phyloP scores from a whole-genome alignment of 805 yeast genomes.

The Hanseniaspora meyeri region DNA sequence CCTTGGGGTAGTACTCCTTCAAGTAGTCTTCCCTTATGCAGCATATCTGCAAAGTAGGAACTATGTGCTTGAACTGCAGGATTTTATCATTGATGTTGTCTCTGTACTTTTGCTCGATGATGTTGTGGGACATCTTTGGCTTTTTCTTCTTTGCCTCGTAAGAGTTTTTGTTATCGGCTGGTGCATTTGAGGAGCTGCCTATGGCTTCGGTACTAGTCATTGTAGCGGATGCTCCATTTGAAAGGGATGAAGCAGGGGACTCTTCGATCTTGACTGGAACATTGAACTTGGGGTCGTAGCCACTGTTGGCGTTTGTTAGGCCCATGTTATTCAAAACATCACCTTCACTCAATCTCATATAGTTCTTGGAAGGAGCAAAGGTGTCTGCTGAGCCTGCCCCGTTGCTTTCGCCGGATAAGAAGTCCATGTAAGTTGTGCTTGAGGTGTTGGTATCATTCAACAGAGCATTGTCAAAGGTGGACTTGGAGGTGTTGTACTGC shows the following conservation, averaged over 20 bases:
- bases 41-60: conserved; percentile 46
- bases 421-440: background rate
- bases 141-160: conserved; percentile 27
- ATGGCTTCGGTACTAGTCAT: background rate
- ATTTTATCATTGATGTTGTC: conserved; percentile 61
- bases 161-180: background rate
- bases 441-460: background rate
- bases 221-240: background rate
- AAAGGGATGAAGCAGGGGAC: background rate
- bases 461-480: background rate
- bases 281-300: background rate
- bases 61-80: conserved; percentile 48
- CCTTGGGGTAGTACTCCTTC: background rate
- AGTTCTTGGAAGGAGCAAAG: background rate
- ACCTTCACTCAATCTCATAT: background rate
- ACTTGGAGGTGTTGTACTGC: background rate
- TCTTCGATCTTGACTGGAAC: background rate
- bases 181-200: background rate
- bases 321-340: background rate
- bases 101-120: conserved; percentile 61
- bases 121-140: conserved; percentile 52
- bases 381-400: too few species aligned
- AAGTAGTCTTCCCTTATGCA: conserved; percentile 30
- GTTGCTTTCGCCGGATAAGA: background rate
- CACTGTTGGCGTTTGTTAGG: background rate